Evolutionary conservation across 1,284 basidiomycete species (phyloP).

Genomic region (Cystobasidiaceae sp.): DNA sequence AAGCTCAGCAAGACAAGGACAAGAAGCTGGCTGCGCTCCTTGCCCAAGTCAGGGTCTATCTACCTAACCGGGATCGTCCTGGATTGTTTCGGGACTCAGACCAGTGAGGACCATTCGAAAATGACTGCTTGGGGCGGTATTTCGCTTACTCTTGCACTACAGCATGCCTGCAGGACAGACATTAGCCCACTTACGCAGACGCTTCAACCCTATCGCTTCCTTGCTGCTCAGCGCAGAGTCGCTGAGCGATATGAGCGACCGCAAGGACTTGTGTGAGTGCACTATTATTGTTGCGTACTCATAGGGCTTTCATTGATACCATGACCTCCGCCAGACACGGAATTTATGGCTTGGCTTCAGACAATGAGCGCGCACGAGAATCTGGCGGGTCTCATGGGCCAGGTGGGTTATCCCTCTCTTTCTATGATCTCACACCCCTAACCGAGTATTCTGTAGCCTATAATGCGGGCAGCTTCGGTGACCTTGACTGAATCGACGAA

Average conservation of each 20-base stretch:
- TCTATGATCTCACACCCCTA: neutral
- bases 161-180: slow-evolving; percentile 47
- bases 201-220: slow-evolving; percentile 79
- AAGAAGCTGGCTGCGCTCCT: slow-evolving; percentile 63
- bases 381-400: slow-evolving; percentile 85
- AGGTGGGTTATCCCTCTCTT: slow-evolving; percentile 2
- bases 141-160: neutral
- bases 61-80: slow-evolving; percentile 67
- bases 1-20: slow-evolving; percentile 65
- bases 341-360: slow-evolving; percentile 48
- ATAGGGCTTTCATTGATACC: neutral
- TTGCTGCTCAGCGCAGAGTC: slow-evolving; percentile 82
- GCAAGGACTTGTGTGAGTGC: slow-evolving; percentile 67
- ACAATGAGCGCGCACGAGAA: slow-evolving; percentile 85
- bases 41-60: slow-evolving; percentile 63
- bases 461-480: slow-evolving; percentile 13
- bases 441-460: neutral
- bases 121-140: neutral
- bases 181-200: slow-evolving; percentile 75
- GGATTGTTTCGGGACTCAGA: slow-evolving; percentile 72
- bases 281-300: neutral
- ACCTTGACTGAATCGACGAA: slow-evolving; percentile 1
- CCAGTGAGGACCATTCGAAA: slow-evolving; percentile 50
- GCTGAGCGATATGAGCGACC: slow-evolving; percentile 82
- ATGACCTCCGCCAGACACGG: slow-evolving; percentile 5